A percentile compares a stretch with the other conserved stretches of the same genome.
phyloP scores from a whole-genome alignment of 441 rosid genomes.

The Kokia cookei region DNA sequence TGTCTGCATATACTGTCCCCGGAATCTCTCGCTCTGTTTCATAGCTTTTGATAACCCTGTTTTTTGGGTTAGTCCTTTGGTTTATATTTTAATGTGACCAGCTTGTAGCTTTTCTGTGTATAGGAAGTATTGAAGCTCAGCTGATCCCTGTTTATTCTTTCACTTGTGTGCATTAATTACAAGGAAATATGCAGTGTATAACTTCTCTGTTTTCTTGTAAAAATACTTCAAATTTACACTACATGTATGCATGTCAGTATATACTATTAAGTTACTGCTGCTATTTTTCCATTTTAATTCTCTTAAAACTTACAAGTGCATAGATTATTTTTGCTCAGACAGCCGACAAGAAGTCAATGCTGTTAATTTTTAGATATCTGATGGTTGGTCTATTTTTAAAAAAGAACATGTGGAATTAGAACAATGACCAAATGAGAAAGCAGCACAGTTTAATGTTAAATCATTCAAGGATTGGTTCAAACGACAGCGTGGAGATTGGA shows the following conservation, averaged over 20 bases:
- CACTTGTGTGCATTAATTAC: slow-evolving; percentile 10
- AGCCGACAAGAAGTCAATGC: not conserved
- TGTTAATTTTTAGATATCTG: not conserved
- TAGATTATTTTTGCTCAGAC: not conserved
- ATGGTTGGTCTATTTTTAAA: not conserved
- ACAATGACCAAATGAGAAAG: not conserved
- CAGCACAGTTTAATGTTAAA: not conserved
- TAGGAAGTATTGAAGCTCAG: slow-evolving; percentile 61
- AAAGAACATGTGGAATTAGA: not conserved
- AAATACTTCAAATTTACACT: not conserved
- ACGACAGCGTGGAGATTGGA: not conserved
- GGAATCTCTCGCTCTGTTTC: slow-evolving; percentile 27
- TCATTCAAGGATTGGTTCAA: not conserved
- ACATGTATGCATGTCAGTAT: not conserved
- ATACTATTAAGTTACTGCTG: too few relatives aligned
- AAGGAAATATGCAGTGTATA: slow-evolving; percentile 15
- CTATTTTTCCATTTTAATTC: too few relatives aligned
- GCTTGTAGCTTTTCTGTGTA: slow-evolving; percentile 49
- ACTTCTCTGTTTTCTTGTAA: not conserved
- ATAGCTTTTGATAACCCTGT: not conserved
- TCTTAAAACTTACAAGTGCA: not conserved
- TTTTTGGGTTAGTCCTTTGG: slow-evolving; percentile 9
- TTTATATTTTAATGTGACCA: slow-evolving; percentile 18
- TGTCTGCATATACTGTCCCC: slow-evolving; percentile 32
- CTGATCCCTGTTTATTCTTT: slow-evolving; percentile 45